Conservation (phyloP, 768 basidiomycete genomes). For the Porphyrellus cyaneotinctus region DNA sequence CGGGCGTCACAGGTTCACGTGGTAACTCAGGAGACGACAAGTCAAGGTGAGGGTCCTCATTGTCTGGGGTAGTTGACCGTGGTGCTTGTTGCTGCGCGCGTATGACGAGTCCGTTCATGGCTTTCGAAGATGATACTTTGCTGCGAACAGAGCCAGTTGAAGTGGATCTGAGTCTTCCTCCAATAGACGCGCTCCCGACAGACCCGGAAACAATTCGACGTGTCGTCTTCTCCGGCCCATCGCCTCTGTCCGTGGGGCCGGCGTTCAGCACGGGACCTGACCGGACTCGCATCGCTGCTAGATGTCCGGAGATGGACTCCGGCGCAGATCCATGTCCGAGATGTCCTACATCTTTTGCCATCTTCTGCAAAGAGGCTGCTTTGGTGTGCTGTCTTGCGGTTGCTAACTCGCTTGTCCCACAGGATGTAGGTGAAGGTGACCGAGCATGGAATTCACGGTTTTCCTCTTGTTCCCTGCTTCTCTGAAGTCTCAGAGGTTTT, state of each 20-base stretch:
- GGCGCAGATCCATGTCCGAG: conserved; percentile 20
- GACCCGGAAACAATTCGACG: conserved; percentile 23
- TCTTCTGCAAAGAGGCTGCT: conserved; percentile 11
- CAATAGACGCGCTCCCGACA: conserved; percentile 1
- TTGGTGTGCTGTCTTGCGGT: conserved; percentile 12
- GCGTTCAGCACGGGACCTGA: conserved; percentile 13
- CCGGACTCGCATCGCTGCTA: conserved; percentile 20
- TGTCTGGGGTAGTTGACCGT: conserved; percentile 15
- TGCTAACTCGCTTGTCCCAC: background rate
- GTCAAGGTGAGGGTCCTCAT: conserved; percentile 13
- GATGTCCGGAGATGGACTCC: conserved; percentile 28
- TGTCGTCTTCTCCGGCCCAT: background rate
- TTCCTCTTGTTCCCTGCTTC: conserved; percentile 7
- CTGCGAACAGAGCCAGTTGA: conserved; percentile 1
- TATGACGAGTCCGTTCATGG: background rate
- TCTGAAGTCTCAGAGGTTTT: conserved; percentile 14
- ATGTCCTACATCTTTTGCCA: conserved; percentile 1
- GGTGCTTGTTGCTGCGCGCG: conserved; percentile 5
- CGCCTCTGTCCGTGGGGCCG: background rate
- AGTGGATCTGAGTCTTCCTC: conserved; percentile 2
- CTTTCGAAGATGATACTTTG: conserved; percentile 10
- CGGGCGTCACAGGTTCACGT: conserved; percentile 30
- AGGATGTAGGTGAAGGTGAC: conserved; percentile 5
- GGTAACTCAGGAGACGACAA: conserved; percentile 32
- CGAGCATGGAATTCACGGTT: background rate